Evolutionary conservation across 2,329 filamentous ascomycete genomes (phyloP), one percentile per base, ranked within the genome.

Genomic region (Apiospora phragmitis): DNA sequence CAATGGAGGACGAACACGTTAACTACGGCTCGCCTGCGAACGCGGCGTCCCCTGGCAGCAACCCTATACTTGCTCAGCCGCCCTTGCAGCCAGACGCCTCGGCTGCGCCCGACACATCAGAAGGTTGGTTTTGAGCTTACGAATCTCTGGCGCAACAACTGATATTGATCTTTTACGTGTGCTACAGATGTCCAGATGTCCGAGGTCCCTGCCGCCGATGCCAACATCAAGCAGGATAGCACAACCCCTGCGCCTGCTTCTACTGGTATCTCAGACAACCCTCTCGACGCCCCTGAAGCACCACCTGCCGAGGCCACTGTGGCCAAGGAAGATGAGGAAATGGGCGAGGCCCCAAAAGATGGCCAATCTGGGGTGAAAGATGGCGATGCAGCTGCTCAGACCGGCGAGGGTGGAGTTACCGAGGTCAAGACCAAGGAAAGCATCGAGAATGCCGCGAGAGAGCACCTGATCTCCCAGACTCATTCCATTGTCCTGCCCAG

Each of bases 401-500:
- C 83, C 24, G 76, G 72, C 68, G 88, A 88, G 59, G 83, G 84
- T 21, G 82, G 85, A 4, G 83, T 82, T 18, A 88, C 87, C 70
- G 90, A 85, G 78, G 86, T 77, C 82, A 93, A 95, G 80, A 90
- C 92, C 55, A 98, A 97, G 82, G 90, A 94, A 69, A 90, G 90
- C 4, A 86, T 95, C 70, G 95, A 98, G 84, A 91, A 93, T 59
- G 92, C 94, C 4, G 97, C 96, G 68, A 93, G 95, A 74, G 93
- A 95, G 76, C 95, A 98, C 78, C 90, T 99, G 70, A 93, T 97
- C 72, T 91, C 94, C 18, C 96, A 99, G 83, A 97, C 94, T 55
- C 95, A 98, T 79, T 92, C 95, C 73, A 98, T 98, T 79, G 95
- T 99, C 73, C 90, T 99, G 29, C 96, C 96, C 29, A 98, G 95